Percentiles rank a stretch among this genome's conserved stretches.
phyloP scores from a whole-genome alignment of 495 filamentous ascomycete genomes.

The Daldinia caldariorum region DNA sequence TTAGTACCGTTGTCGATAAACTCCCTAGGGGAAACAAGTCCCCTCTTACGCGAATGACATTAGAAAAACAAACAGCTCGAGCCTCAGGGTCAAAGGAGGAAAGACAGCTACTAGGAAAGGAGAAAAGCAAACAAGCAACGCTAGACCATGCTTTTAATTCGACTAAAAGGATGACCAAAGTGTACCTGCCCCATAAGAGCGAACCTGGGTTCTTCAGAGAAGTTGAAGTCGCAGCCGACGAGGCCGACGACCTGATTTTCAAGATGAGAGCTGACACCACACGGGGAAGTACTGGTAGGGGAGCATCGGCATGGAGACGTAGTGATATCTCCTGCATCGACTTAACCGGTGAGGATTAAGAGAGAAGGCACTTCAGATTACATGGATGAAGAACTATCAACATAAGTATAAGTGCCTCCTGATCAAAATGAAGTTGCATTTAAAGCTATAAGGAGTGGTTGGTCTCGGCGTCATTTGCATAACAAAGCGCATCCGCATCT shows the following conservation, averaged over 20 bases:
- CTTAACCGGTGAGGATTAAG: conserved; percentile 52
- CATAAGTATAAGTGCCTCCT: too few relatives aligned
- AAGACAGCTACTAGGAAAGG: not conserved
- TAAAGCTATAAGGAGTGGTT: not conserved
- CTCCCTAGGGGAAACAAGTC: conserved; percentile 10
- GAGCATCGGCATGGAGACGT: conserved; percentile 42
- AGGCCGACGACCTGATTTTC: conserved; percentile 33
- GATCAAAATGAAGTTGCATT: conserved; percentile 1
- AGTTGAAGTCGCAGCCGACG: conserved; percentile 47
- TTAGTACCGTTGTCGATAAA: conserved; percentile 29
- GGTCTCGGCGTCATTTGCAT: conserved; percentile 8
- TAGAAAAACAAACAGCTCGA: not conserved
- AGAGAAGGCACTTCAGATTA: not conserved
- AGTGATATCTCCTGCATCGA: conserved; percentile 55
- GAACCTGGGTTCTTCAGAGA: conserved; percentile 48
- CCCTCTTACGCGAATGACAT: not conserved
- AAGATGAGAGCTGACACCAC: conserved; percentile 2
- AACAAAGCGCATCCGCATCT: not conserved
- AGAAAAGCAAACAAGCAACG: conserved; percentile 28
- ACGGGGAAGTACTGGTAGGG: not conserved
- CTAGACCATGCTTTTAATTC: conserved; percentile 22
- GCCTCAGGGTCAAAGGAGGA: not conserved
- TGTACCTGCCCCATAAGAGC: conserved; percentile 47
- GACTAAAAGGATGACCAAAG: conserved; percentile 36
- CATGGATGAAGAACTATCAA: too few relatives aligned